Conservation (phyloP, 352 stramenopile genomes). For the Pythium pyrilobum region DNA sequence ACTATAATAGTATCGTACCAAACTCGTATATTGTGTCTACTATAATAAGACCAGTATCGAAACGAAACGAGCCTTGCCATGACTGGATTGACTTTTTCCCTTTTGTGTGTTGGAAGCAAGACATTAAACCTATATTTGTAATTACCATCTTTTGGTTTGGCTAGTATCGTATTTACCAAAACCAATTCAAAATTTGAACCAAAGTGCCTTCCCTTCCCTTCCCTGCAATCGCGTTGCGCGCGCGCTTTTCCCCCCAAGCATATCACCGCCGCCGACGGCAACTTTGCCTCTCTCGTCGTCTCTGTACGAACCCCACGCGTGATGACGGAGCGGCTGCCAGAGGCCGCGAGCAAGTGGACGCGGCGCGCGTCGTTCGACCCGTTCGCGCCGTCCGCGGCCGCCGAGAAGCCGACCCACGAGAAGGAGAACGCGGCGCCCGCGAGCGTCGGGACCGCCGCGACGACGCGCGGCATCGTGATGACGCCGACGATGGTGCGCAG, state of each 20-base stretch:
- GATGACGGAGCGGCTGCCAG: too few relatives aligned
- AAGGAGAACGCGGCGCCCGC: slow-evolving; percentile 7
- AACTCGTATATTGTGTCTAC: too few relatives aligned
- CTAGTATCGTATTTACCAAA: too few relatives aligned
- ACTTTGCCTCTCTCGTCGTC: not conserved
- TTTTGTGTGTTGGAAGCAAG: too few relatives aligned
- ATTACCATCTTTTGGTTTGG: too few relatives aligned
- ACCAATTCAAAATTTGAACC: slow-evolving; percentile 6
- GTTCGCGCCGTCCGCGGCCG: not conserved
- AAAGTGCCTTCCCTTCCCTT: too few relatives aligned
- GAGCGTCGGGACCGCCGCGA: not conserved
- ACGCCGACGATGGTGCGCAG: slow-evolving; percentile 9
- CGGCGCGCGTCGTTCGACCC: slow-evolving; percentile 8
- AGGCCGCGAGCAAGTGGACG: not conserved
- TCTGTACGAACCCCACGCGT: not conserved
- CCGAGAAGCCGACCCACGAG: not conserved
- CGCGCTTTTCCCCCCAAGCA: not conserved
- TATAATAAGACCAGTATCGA: too few relatives aligned
- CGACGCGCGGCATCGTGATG: not conserved
- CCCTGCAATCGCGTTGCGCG: too few relatives aligned
- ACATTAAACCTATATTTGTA: not conserved
- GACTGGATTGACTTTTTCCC: too few relatives aligned
- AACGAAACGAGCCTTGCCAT: too few relatives aligned
- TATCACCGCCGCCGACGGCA: not conserved
- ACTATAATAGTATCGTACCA: too few relatives aligned